phyloP scores from a whole-genome alignment of 495 filamentous ascomycete species.

The Parachaetomium inaequale region DNA sequence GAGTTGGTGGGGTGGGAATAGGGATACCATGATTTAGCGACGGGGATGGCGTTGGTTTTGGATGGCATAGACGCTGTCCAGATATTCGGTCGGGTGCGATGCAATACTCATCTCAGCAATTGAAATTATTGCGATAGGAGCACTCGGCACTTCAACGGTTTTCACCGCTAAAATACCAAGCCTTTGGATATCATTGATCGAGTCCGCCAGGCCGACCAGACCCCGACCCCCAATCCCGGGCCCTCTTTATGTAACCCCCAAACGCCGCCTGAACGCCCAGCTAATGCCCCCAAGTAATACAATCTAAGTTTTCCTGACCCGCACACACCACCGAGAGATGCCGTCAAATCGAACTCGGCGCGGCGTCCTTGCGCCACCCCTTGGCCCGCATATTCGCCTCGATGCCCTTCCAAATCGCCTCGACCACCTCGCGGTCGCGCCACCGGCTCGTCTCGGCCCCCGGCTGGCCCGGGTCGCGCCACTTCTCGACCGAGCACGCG shows the following conservation, averaged over 20 bases:
- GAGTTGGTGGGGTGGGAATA: not conserved
- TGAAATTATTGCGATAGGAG: no score
- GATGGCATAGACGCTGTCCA: not conserved
- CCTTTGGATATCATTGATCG: not conserved
- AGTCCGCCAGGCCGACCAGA: not conserved
- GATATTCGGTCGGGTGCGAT: not conserved
- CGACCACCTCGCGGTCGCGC: constrained; percentile 89
- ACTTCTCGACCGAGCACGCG: constrained; percentile 73
- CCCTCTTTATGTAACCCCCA: not conserved
- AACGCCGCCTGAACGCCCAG: constrained; percentile 12
- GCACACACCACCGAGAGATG: not conserved
- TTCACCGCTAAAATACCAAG: not conserved
- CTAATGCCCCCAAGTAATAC: constrained; percentile 7
- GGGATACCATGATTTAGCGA: not conserved
- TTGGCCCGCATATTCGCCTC: constrained; percentile 82
- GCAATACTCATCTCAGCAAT: not conserved
- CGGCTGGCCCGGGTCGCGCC: constrained; percentile 53
- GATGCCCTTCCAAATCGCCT: constrained; percentile 85
- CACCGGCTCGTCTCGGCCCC: constrained; percentile 63
- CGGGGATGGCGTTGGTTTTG: not conserved
- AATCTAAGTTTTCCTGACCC: not conserved
- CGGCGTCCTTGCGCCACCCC: constrained; percentile 74
- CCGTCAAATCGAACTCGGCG: constrained; percentile 44
- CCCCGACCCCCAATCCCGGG: not conserved
- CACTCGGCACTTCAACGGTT: no score